phyloP scores from a whole-genome alignment of 2,329 filamentous ascomycete genomes.

The Pestalotiopsis sp. region DNA sequence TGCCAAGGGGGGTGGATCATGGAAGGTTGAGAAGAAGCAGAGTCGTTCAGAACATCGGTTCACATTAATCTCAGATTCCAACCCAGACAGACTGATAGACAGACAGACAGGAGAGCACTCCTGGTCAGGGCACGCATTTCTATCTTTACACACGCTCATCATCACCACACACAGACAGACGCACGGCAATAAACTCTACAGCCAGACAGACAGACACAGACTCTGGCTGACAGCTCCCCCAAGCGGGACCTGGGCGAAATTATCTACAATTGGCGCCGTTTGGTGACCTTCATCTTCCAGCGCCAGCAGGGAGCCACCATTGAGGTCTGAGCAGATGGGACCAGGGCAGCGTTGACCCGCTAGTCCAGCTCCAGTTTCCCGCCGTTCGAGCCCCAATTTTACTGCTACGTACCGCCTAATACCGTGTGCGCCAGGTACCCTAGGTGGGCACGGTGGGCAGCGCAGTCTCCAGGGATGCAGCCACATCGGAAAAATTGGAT shows the following conservation, averaged over 20 bases:
- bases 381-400: constrained; percentile 1
- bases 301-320: neutral
- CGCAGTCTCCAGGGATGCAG: neutral
- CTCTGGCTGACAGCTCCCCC: neutral
- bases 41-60: neutral
- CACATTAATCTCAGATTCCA: neutral
- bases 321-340: neutral
- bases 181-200: neutral
- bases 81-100: neutral
- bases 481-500: neutral
- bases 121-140: neutral
- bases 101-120: neutral
- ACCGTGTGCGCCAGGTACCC: neutral
- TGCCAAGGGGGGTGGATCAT: neutral
- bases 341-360: neutral
- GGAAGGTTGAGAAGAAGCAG: neutral
- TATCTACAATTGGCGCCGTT: constrained; percentile 6
- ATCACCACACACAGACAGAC: neutral
- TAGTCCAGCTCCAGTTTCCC: neutral
- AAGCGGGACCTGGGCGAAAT: constrained; percentile 4
- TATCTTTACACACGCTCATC: neutral
- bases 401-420: neutral
- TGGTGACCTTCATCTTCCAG: neutral
- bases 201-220: neutral
- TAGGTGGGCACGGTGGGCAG: neutral